A percentile compares a stretch with the other conserved stretches of the same genome.
Evolutionary conservation across 257 asterid species (phyloP).

Genomic region (Primulina eburnea): DNA sequence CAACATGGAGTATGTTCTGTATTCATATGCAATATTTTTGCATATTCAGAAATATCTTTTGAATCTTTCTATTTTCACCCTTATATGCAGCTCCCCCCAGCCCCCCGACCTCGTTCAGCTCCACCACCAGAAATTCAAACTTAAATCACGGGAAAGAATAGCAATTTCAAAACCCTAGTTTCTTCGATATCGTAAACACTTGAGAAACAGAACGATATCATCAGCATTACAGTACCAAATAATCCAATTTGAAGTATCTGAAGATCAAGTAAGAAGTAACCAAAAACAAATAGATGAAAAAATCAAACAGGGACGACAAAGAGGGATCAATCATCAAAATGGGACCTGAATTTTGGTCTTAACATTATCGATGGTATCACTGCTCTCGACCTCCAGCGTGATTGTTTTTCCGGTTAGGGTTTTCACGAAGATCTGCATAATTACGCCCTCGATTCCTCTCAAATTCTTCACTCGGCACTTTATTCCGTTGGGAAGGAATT

Average conservation of each 20-base stretch:
- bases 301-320: background rate
- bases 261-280: background rate
- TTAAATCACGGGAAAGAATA: background rate
- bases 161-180: constrained; percentile 24
- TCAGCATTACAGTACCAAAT: background rate
- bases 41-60: background rate
- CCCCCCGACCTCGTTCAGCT: background rate
- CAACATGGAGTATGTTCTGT: background rate
- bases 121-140: background rate
- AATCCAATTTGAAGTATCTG: background rate
- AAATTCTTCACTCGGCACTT: background rate
- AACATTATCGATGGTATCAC: constrained; percentile 79
- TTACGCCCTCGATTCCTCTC: constrained; percentile 24
- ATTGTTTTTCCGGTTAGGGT: constrained; percentile 78
- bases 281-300: background rate
- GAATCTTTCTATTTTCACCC: background rate
- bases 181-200: constrained; percentile 2
- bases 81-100: background rate
- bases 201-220: background rate
- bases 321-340: background rate
- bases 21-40: background rate
- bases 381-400: constrained; percentile 80
- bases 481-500: background rate
- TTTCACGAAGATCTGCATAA: constrained; percentile 90
- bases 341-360: constrained; percentile 83